Conservation (phyloP, 2,329 filamentous ascomycete species). For the Xylariaceae sp. region DNA sequence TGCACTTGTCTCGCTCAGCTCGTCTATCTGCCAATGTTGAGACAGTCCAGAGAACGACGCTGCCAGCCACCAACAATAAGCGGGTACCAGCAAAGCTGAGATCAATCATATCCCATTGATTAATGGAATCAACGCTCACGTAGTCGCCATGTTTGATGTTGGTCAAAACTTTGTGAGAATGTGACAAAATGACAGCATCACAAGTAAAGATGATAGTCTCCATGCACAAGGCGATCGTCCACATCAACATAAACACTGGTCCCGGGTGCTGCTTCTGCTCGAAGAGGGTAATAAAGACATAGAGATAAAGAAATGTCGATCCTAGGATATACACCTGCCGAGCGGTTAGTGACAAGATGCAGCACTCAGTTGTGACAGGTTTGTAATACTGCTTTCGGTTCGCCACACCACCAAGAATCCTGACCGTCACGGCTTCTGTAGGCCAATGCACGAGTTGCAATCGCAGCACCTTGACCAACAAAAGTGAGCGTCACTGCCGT, state of each 20-base stretch:
- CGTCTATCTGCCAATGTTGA: slow-evolving; percentile 44
- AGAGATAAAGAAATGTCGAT: slow-evolving; percentile 81
- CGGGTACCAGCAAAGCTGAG: slow-evolving; percentile 66
- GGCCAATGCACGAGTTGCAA: slow-evolving; percentile 71
- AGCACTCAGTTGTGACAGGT: neutral
- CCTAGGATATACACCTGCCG: slow-evolving; percentile 80
- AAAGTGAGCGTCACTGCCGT: slow-evolving; percentile 71
- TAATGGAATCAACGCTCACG: slow-evolving; percentile 34
- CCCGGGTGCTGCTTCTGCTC: slow-evolving; percentile 82
- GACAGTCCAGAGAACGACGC: slow-evolving; percentile 60
- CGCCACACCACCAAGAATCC: slow-evolving; percentile 32
- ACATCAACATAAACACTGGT: slow-evolving; percentile 74
- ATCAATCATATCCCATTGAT: slow-evolving; percentile 62
- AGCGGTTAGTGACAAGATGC: slow-evolving; percentile 8
- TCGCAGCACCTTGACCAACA: slow-evolving; percentile 68
- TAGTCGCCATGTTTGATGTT: slow-evolving; percentile 41
- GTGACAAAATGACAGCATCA: slow-evolving; percentile 66
- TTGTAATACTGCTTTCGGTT: slow-evolving; percentile 32
- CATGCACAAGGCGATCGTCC: slow-evolving; percentile 68
- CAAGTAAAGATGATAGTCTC: slow-evolving; percentile 71
- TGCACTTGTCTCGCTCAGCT: slow-evolving; percentile 39
- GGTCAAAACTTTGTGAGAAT: slow-evolving; percentile 62
- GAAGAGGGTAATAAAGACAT: slow-evolving; percentile 81
- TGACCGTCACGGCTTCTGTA: slow-evolving; percentile 37
- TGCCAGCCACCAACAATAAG: slow-evolving; percentile 61